A percentile compares a stretch with the other conserved stretches of the same genome.
Evolutionary conservation across 2,329 filamentous ascomycete genomes (phyloP).

Genomic region (Fusarium luffae): DNA sequence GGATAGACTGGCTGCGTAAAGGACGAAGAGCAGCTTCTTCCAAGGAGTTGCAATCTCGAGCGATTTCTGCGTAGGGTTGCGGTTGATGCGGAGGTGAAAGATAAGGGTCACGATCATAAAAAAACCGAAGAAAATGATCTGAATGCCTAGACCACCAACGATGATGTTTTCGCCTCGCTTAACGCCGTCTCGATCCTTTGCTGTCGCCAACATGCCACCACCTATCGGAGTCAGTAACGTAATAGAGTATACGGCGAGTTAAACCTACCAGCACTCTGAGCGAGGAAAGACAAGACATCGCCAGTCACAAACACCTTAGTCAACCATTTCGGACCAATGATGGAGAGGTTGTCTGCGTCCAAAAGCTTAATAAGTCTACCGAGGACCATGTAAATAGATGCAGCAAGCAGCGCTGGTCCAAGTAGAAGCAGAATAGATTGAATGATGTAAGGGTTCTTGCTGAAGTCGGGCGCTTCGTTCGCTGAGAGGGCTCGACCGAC

Average conservation of each 20-base stretch:
- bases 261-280: slow-evolving; percentile 45
- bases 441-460: slow-evolving; percentile 53
- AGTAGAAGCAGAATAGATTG: slow-evolving; percentile 53
- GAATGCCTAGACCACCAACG: slow-evolving; percentile 63
- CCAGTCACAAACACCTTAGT: slow-evolving; percentile 63
- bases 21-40: slow-evolving; percentile 46
- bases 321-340: slow-evolving; percentile 57
- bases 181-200: slow-evolving; percentile 43
- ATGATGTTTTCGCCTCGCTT: slow-evolving; percentile 60
- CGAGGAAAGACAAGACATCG: slow-evolving; percentile 60
- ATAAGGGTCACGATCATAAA: slow-evolving; percentile 61
- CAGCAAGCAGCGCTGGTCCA: slow-evolving; percentile 57
- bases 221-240: slow-evolving; percentile 20
- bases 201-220: slow-evolving; percentile 43
- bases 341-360: slow-evolving; percentile 53
- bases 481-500: slow-evolving; percentile 61
- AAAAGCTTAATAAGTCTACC: slow-evolving; percentile 55
- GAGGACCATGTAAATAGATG: slow-evolving; percentile 60
- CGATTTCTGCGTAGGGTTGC: slow-evolving; percentile 29
- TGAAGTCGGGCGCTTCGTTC: slow-evolving; percentile 52
- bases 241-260: neutral
- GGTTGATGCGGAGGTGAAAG: slow-evolving; percentile 56
- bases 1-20: slow-evolving; percentile 46
- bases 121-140: slow-evolving; percentile 65
- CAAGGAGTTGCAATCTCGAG: slow-evolving; percentile 44